Evolutionary conservation across 2,329 filamentous ascomycete genomes (phyloP).

Genomic region (Aaosphaeria pasadenensis): DNA sequence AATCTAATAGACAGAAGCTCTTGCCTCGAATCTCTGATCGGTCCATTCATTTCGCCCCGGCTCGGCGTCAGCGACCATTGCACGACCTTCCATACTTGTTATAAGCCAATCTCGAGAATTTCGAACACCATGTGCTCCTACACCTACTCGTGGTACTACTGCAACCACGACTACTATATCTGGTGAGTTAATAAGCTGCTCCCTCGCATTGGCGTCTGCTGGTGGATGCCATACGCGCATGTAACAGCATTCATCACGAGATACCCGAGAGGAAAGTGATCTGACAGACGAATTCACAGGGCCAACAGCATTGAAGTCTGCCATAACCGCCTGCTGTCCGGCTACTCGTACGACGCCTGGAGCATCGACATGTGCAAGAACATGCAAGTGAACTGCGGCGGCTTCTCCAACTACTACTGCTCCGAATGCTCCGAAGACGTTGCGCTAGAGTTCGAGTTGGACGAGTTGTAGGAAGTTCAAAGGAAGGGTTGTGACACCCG

Average conservation of each 20-base stretch:
- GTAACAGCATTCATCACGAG: background rate
- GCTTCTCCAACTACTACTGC: constrained; percentile 46
- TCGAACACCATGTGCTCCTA: constrained; percentile 42
- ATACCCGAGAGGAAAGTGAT: background rate
- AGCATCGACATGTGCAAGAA: constrained; percentile 48
- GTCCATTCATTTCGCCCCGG: too few species aligned
- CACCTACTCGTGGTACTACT: constrained; percentile 48
- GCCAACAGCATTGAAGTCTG: constrained; percentile 46
- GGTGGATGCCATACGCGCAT: too few species aligned
- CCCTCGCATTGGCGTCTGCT: too few species aligned
- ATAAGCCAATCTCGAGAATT: constrained; percentile 1
- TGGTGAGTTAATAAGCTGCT: constrained; percentile 18
- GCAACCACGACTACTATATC: constrained; percentile 50
- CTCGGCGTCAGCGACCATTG: background rate
- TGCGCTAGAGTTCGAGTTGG: constrained; percentile 41
- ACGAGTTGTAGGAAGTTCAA: constrained; percentile 28
- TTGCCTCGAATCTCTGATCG: too few species aligned
- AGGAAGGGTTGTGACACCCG: too few species aligned
- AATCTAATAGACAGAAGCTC: too few species aligned
- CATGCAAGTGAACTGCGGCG: constrained; percentile 39
- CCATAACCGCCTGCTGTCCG: constrained; percentile 42
- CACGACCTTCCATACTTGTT: constrained; percentile 1
- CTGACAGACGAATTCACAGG: constrained; percentile 10
- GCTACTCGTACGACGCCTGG: constrained; percentile 49
- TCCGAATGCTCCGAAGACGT: constrained; percentile 44